These are phyloP conservation scores for Trichophyton mentagrophytes DNA, from an alignment of 2,329 filamentous ascomycete species.

Conservation along the genomic window DNA sequence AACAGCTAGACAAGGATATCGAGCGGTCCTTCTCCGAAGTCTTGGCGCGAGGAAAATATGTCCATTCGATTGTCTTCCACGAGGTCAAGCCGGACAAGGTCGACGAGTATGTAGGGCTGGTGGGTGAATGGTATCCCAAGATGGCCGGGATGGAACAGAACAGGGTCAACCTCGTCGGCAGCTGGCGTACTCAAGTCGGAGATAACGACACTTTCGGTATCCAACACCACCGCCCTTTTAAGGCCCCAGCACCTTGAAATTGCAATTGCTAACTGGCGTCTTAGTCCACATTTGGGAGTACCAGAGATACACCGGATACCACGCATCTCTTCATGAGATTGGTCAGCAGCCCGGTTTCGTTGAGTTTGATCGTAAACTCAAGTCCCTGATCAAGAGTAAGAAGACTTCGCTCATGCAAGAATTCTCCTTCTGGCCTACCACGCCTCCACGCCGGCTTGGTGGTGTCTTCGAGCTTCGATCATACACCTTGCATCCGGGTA, in stretches of 20 bases:
- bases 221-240: constrained; percentile 17
- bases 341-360: constrained; percentile 69
- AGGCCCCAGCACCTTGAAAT: background rate
- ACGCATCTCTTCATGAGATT: constrained; percentile 78
- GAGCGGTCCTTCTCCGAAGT: constrained; percentile 94
- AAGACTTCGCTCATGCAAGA: constrained; percentile 93
- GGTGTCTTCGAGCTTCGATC: constrained; percentile 93
- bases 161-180: constrained; percentile 90
- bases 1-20: constrained; percentile 88
- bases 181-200: constrained; percentile 95
- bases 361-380: constrained; percentile 73
- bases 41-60: constrained; percentile 89
- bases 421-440: constrained; percentile 98
- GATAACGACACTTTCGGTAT: constrained; percentile 93
- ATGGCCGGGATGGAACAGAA: constrained; percentile 78
- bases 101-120: constrained; percentile 82
- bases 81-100: constrained; percentile 91
- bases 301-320: constrained; percentile 91
- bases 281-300: constrained; percentile 99
- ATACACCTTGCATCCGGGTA: constrained; percentile 90
- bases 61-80: constrained; percentile 95
- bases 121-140: constrained; percentile 82
- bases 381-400: constrained; percentile 72
- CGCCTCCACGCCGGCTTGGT: constrained; percentile 73
- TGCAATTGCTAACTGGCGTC: constrained; percentile 5